phyloP scores from a whole-genome alignment of 2,329 filamentous ascomycete genomes.

The Diaporthe citriasiana region DNA sequence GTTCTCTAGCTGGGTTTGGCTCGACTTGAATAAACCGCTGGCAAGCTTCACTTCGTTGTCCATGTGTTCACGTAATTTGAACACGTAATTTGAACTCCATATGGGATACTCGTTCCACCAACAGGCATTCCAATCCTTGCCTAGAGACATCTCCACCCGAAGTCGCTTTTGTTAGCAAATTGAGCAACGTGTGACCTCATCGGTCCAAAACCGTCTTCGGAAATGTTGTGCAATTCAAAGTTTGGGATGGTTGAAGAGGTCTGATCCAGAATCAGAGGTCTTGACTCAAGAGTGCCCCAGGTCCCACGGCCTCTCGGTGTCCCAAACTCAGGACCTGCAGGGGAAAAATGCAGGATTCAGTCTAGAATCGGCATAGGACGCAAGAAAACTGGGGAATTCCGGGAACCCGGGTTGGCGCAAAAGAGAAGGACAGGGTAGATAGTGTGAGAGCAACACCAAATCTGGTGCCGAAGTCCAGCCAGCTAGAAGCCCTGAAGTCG shows the following conservation, averaged over 20 bases:
- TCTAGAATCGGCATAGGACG: not conserved
- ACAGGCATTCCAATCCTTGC: not conserved
- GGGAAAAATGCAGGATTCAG: not conserved
- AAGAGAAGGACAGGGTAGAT: slow-evolving; percentile 3
- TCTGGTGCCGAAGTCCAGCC: not conserved
- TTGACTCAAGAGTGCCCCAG: not conserved
- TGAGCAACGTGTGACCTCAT: not conserved
- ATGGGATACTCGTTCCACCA: not conserved
- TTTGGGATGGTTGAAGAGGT: not conserved
- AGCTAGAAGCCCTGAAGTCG: not conserved
- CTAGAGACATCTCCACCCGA: not conserved
- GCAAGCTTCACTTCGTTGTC: not conserved
- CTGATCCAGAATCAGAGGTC: not conserved
- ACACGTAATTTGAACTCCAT: slow-evolving; percentile 17
- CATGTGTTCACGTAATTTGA: slow-evolving; percentile 7
- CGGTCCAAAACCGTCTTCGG: not conserved
- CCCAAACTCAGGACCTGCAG: slow-evolving; percentile 14
- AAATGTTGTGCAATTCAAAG: not conserved
- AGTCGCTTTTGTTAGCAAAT: not conserved
- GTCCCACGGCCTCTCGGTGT: not conserved
- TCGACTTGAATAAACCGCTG: slow-evolving; percentile 8
- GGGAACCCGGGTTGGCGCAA: slow-evolving; percentile 3
- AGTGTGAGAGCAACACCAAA: not conserved
- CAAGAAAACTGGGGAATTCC: not conserved
- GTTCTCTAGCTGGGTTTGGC: not conserved